Base-by-base conservation (phyloP, 164 flowering plant genomes). In the Hamamelis virginiana region DNA sequence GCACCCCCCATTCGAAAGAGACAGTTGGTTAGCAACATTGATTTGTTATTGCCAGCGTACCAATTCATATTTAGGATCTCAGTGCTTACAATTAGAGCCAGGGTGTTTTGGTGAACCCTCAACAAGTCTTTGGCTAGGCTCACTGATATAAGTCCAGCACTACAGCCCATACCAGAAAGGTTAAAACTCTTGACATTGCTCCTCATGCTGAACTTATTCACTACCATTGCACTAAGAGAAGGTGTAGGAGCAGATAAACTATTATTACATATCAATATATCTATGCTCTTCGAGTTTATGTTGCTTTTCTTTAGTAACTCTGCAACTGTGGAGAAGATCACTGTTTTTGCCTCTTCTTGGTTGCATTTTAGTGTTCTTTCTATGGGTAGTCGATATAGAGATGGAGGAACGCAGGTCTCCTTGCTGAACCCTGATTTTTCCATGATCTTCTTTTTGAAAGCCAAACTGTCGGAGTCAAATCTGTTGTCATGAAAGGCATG, bases 161-260 rank as follows among this genome's bases (percentile, higher is more conserved):
- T 82, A 63, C 85, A 82, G 1, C 85, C 85, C 85, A 82, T 82
- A 1, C 85, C 85, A 1, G 83, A 70, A 11, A 82, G 80, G 58
- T 77, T 75, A 58, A 75, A 79, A 44, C 81, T 80, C 78, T 12
- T 74, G 58, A 80, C 33, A 23, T 82, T 69, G 67, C 80, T 71
- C 59, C 78, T 70, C 77, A 80, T 70, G n/a, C 50, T 53, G 66
- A 70, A 82, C 47, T 68, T 71, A 22, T 69, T 81, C 0, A 81
- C 53, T 1, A 78, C 27, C 78, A 53, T 65, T 44, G 84, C 68
- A 45, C 58, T 52, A 1, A 78, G 70, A 22, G 84, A 81, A 8
- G 84, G 80, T 12, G 80, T 76, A 48, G 84, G 80, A 4, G 65
- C 74, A 51, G 76, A 76, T 41, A 71, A 14, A 19, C 75, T 63